Evolutionary conservation across 352 stramenopile species (phyloP).

Genomic region (Pythium dissimile): DNA sequence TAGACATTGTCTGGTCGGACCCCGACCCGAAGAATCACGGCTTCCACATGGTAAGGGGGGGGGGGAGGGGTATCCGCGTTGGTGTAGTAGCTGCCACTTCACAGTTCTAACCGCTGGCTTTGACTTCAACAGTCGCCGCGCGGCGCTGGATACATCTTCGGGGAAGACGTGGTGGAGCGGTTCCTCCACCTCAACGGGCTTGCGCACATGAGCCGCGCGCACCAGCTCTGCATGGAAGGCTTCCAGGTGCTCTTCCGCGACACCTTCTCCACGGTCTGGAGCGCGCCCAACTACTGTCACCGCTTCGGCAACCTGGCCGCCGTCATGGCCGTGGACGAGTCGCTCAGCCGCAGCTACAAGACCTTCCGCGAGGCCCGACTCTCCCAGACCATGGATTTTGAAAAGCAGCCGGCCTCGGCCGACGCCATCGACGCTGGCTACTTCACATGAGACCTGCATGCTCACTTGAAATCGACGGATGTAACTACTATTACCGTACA

Average conservation of each 20-base stretch:
- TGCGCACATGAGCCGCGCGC: slow-evolving; percentile 81
- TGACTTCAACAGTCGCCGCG: slow-evolving; percentile 46
- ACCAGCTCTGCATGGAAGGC: slow-evolving; percentile 93
- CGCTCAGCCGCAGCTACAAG: slow-evolving; percentile 71
- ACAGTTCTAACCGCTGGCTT: neutral
- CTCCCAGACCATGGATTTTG: slow-evolving; percentile 61
- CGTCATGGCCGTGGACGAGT: slow-evolving; percentile 93
- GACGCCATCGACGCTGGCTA: slow-evolving; percentile 85
- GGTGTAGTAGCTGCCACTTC: neutral
- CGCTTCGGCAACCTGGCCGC: slow-evolving; percentile 95
- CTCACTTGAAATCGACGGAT: too few species aligned
- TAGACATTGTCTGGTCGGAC: slow-evolving; percentile 85
- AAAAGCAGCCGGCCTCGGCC: slow-evolving; percentile 62
- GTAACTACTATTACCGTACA: neutral
- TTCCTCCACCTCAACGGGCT: slow-evolving; percentile 88
- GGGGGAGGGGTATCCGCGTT: too few species aligned
- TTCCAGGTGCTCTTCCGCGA: slow-evolving; percentile 93
- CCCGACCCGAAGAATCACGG: slow-evolving; percentile 46
- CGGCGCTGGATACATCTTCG: slow-evolving; percentile 86
- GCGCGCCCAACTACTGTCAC: slow-evolving; percentile 94
- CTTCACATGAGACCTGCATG: slow-evolving; percentile 42
- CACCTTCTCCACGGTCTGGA: slow-evolving; percentile 91
- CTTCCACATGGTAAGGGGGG: slow-evolving; percentile 27
- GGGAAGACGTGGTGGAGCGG: slow-evolving; percentile 85
- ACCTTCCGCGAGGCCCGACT: slow-evolving; percentile 78